Evolutionary conservation across 495 filamentous ascomycete genomes (phyloP).

Genomic region (Clavariopsis aquatica): DNA sequence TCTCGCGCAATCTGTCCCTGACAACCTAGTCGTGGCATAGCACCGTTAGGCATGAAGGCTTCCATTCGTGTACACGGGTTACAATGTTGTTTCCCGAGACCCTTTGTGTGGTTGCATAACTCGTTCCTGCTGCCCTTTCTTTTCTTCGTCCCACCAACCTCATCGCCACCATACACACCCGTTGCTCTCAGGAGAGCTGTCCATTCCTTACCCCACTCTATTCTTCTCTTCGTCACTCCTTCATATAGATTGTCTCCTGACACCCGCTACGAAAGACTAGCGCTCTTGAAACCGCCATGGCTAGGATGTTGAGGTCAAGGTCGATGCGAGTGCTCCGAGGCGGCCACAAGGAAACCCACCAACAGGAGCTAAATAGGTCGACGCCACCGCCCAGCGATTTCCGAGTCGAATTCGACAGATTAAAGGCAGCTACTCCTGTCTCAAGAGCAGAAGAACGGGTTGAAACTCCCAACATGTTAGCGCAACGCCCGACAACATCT

Average conservation of each 20-base stretch:
- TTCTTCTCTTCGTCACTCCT: conserved; percentile 28
- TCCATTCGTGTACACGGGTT: background rate
- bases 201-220: conserved; percentile 46
- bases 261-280: conserved; percentile 19
- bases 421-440: conserved; percentile 35
- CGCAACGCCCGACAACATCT: conserved; percentile 35
- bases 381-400: conserved; percentile 22
- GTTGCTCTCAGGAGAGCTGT: conserved; percentile 55
- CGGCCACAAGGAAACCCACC: conserved; percentile 28
- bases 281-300: conserved; percentile 40
- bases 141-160: conserved; percentile 27
- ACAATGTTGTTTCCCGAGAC: background rate
- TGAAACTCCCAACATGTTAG: conserved; percentile 29
- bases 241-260: conserved; percentile 27
- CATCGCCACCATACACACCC: conserved; percentile 28
- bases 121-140: conserved; percentile 15
- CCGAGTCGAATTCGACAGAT: conserved; percentile 27
- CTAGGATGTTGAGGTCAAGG: conserved; percentile 37
- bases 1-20: conserved; percentile 35
- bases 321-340: conserved; percentile 34
- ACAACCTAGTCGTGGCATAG: conserved; percentile 15
- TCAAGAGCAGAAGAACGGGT: conserved; percentile 20
- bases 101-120: conserved; percentile 3
- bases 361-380: conserved; percentile 24
- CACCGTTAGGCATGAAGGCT: background rate